phyloP scores from a whole-genome alignment of 2,329 filamentous ascomycete species.

The Botrytis hyacinthi region DNA sequence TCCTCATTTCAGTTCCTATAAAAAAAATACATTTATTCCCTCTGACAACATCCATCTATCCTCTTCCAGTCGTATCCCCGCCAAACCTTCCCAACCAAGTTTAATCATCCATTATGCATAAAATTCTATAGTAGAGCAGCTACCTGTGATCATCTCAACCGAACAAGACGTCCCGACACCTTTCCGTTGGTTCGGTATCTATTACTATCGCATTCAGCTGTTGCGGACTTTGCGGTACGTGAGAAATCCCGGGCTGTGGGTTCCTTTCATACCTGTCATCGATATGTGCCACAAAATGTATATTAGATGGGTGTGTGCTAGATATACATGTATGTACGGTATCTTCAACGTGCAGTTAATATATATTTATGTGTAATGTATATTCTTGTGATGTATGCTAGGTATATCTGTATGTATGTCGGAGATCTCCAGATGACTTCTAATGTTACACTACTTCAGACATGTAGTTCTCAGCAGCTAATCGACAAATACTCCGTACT shows the following conservation, averaged over 20 bases:
- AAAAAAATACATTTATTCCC: not conserved
- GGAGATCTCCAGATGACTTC: conserved; percentile 1
- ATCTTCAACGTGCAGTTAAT: not conserved
- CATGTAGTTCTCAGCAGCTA: not conserved
- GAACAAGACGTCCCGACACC: not conserved
- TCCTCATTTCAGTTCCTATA: not conserved
- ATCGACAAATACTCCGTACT: not conserved
- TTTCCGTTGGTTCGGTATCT: not conserved
- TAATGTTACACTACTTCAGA: not conserved
- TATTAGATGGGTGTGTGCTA: not conserved
- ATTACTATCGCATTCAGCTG: not conserved
- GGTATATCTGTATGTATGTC: not conserved
- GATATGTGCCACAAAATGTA: not conserved
- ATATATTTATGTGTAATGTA: not conserved
- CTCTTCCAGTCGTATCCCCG: not conserved
- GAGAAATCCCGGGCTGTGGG: not conserved
- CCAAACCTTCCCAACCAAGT: not conserved
- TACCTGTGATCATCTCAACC: not conserved
- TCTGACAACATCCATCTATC: not conserved
- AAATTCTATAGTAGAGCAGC: not conserved
- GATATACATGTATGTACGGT: not conserved
- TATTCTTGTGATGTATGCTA: not conserved
- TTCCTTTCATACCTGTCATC: not conserved
- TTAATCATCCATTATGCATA: not conserved
- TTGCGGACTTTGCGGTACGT: not conserved